A percentile compares a stretch with the other conserved stretches of the same genome.
Evolutionary conservation across 768 basidiomycete species (phyloP).

Genomic region (Pleurotus tuoliensis): DNA sequence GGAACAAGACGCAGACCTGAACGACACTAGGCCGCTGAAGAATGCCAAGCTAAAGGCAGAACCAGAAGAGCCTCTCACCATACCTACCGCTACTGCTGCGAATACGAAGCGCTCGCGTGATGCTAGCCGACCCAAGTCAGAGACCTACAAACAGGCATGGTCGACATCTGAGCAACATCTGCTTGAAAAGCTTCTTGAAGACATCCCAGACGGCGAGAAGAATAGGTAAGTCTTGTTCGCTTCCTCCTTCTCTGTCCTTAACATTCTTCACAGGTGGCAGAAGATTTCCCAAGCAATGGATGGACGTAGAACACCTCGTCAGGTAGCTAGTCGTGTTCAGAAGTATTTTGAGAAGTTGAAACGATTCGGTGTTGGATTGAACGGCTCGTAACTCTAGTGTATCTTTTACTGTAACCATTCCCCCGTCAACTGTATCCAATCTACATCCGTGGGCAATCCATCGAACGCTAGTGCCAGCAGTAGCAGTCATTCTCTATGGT

Average conservation of each 20-base stretch:
- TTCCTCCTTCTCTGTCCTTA: slow-evolving; percentile 1
- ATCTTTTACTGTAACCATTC: neutral
- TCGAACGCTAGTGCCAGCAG: slow-evolving; percentile 1
- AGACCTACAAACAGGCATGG: slow-evolving; percentile 86
- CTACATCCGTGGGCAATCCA: neutral
- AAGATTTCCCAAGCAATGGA: slow-evolving; percentile 83
- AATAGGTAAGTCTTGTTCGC: slow-evolving; percentile 48
- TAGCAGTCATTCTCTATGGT: neutral
- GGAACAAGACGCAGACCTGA: slow-evolving; percentile 1
- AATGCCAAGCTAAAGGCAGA: slow-evolving; percentile 6
- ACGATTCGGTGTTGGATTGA: slow-evolving; percentile 53
- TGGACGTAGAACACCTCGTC: slow-evolving; percentile 70
- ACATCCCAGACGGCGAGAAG: slow-evolving; percentile 75
- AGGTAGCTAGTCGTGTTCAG: slow-evolving; percentile 87
- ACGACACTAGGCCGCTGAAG: slow-evolving; percentile 2
- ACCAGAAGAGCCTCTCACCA: slow-evolving; percentile 13
- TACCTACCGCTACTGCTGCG: slow-evolving; percentile 1
- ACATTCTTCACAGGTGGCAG: slow-evolving; percentile 50
- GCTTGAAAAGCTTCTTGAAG: slow-evolving; percentile 67
- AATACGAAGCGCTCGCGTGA: slow-evolving; percentile 16
- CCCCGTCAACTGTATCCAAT: neutral
- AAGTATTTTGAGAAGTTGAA: slow-evolving; percentile 86
- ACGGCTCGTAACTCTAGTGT: slow-evolving; percentile 3
- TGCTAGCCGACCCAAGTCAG: slow-evolving; percentile 44
- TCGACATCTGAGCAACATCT: slow-evolving; percentile 71